Conservation (phyloP, 2,329 filamentous ascomycete species). For the Stemphylium beticola region DNA sequence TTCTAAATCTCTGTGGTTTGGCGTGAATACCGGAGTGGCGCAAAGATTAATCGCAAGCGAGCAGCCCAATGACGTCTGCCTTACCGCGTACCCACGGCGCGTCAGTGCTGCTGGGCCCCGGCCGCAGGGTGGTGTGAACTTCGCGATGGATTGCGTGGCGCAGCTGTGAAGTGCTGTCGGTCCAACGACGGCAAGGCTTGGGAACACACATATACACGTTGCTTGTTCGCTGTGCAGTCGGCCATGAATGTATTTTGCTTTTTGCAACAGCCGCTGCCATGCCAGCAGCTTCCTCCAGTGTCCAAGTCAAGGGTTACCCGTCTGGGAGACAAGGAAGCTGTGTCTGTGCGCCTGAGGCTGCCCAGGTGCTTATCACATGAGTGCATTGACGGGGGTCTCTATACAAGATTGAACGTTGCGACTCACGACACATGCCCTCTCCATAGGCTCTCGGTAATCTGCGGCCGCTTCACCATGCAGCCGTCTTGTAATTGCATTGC, state of each 20-base stretch:
- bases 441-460: slow-evolving; percentile 7
- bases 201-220: no score
- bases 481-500: not conserved
- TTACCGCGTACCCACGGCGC: slow-evolving; percentile 11
- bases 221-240: not conserved
- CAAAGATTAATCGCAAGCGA: slow-evolving; percentile 31
- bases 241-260: not conserved
- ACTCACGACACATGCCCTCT: slow-evolving; percentile 17
- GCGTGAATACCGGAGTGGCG: slow-evolving; percentile 26
- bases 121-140: no score
- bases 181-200: no score
- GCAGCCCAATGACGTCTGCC: slow-evolving; percentile 36
- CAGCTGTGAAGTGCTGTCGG: no score
- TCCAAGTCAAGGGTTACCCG: slow-evolving; percentile 9
- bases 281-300: slow-evolving; percentile 2
- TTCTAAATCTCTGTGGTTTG: slow-evolving; percentile 36
- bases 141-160: no score
- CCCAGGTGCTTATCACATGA: slow-evolving; percentile 2
- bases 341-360: slow-evolving; percentile 15
- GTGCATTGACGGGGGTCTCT: not conserved
- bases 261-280: slow-evolving; percentile 4
- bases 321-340: slow-evolving; percentile 9
- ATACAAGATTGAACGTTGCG: slow-evolving; percentile 8
- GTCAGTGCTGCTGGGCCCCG: not conserved
- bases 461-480: slow-evolving; percentile 1